A percentile compares a stretch with the other conserved stretches of the same genome.
Evolutionary conservation across 129 eudicot genomes (phyloP).

Genomic region (Flaveria ramosissima): DNA sequence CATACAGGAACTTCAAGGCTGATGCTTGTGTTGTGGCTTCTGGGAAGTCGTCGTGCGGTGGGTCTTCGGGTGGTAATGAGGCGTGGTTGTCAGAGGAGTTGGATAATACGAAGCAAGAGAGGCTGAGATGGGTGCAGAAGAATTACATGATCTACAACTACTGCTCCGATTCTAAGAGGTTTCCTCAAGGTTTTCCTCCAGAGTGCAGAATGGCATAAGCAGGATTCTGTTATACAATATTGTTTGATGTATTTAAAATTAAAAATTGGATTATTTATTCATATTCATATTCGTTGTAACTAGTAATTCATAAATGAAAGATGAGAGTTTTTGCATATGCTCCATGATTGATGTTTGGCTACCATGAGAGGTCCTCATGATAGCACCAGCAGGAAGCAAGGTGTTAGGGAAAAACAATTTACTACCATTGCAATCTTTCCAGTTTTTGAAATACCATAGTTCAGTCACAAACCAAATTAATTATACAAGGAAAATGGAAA

Average conservation of each 20-base stretch:
- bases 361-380: no score
- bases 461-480: constrained; percentile 28
- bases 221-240: background rate
- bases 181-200: constrained; percentile 52
- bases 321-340: background rate
- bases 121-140: constrained; percentile 58
- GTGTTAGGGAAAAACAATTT: constrained; percentile 2
- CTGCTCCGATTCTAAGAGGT: constrained; percentile 52
- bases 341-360: background rate
- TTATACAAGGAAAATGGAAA: constrained; percentile 26
- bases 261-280: constrained; percentile 2
- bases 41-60: constrained; percentile 48
- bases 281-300: constrained; percentile 17
- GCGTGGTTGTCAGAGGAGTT: constrained; percentile 52
- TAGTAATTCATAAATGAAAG: constrained; percentile 18
- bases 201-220: constrained; percentile 41
- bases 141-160: constrained; percentile 68
- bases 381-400: background rate
- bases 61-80: constrained; percentile 4
- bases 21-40: constrained; percentile 55
- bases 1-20: constrained; percentile 55
- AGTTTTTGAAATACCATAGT: constrained; percentile 19
- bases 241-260: constrained; percentile 21
- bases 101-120: constrained; percentile 44
- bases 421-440: constrained; percentile 31